These are phyloP conservation scores for Pythium graminicola DNA, from an alignment of 352 stramenopile species.

Conservation along the genomic window DNA sequence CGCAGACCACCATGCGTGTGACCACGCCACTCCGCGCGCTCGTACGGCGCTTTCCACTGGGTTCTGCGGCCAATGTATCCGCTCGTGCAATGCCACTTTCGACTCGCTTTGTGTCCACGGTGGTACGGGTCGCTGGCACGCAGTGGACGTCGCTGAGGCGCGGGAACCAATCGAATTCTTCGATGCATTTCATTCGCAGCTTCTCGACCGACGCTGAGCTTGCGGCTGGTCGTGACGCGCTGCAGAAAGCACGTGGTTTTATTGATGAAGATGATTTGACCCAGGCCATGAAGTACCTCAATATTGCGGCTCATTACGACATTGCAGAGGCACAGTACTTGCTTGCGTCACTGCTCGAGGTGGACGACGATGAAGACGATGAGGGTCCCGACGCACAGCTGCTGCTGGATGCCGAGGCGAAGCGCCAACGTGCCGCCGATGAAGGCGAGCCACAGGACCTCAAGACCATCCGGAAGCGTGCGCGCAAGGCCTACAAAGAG, in stretches of 20 bases:
- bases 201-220: slow-evolving; percentile 12
- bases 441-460: slow-evolving; percentile 51
- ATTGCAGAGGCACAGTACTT: slow-evolving; percentile 71
- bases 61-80: too few species aligned
- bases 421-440: slow-evolving; percentile 43
- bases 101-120: background rate
- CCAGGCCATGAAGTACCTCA: slow-evolving; percentile 53
- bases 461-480: slow-evolving; percentile 72
- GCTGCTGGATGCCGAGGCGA: slow-evolving; percentile 59
- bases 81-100: background rate
- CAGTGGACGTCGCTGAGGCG: background rate
- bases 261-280: slow-evolving; percentile 50
- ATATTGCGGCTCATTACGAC: slow-evolving; percentile 53
- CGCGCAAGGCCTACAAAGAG: slow-evolving; percentile 67
- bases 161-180: slow-evolving; percentile 1
- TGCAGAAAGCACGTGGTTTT: slow-evolving; percentile 52
- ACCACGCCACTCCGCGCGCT: slow-evolving; percentile 1
- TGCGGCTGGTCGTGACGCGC: slow-evolving; percentile 25
- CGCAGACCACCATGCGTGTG: slow-evolving; percentile 1
- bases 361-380: slow-evolving; percentile 24
- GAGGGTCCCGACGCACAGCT: slow-evolving; percentile 28
- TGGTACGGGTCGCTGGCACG: background rate
- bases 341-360: slow-evolving; percentile 54
- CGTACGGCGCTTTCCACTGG: background rate
- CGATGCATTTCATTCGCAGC: background rate